Base-by-base conservation (phyloP, 345 rosid species). In the Euphorbia lathyris region DNA sequence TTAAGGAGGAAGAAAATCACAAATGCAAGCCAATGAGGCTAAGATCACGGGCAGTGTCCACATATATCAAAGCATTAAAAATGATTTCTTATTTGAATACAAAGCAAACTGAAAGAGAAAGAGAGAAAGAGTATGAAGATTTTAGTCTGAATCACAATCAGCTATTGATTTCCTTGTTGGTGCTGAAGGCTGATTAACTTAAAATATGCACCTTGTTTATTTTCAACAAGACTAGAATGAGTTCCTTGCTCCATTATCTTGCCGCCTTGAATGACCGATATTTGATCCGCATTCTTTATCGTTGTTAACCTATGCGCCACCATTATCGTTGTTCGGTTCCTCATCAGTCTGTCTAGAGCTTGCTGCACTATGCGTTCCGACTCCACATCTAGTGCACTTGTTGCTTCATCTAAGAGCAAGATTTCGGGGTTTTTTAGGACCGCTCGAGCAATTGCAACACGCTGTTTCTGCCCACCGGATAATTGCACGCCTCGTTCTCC, bases 261-360 rank as follows among this genome's bases (percentile, higher is more conserved):
- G 26, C 99, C 97, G 14, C 63, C 89, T 57, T 92, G 92, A 63
- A 96, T 63, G 26, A 96, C 96, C 12, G 93, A 84, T 78, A 90
- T 89, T 56, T 81, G 88, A 36, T 92, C 96, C 0, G 97, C 93
- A 57, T 89, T 86, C 70, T 90, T 86, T 19, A 96, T 89, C 3
- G 99, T 92, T 17, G 98, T 86, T 36, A 96, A 78, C 81, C 99
- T 80, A 70, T 96, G 99, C 7, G 99, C 98, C 78, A 96, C 99
- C 73, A 96, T 78, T 25, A 96, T 78, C 0, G 98, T 92, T 5
- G 99, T 90, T 22, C 97, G 78, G 75, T 85, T 84, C 66, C 61
- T 82, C 97, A 92, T 96, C 72, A 96, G 68, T 59, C 87, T 77
- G 63, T 96, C 97, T 32, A 96, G 79, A n/a, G 99, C 99, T 83